phyloP scores from a whole-genome alignment of 768 basidiomycete genomes.

The Pulveroboletus sp. region DNA sequence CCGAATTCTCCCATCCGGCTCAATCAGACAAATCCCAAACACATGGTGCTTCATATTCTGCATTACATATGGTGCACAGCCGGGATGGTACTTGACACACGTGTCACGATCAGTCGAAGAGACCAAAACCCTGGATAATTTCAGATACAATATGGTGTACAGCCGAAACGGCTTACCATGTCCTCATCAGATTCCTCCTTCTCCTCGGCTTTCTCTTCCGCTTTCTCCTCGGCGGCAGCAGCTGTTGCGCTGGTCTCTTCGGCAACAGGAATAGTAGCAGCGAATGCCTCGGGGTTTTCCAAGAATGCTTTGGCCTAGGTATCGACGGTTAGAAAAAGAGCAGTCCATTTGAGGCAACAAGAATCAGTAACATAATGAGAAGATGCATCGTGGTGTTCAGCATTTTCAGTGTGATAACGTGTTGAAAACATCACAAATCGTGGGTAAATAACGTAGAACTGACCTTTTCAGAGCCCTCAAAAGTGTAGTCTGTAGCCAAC shows the following conservation, averaged over 20 bases:
- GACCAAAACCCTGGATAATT: constrained; percentile 76
- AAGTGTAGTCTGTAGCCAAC: constrained; percentile 89
- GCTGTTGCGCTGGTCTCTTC: constrained; percentile 49
- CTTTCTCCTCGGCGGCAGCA: constrained; percentile 57
- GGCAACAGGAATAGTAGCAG: constrained; percentile 68
- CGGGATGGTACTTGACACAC: constrained; percentile 13
- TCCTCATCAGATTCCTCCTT: constrained; percentile 87
- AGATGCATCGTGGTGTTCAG: constrained; percentile 55
- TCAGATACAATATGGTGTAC: neutral
- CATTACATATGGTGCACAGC: constrained; percentile 21
- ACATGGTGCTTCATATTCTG: constrained; percentile 14
- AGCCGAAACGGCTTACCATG: constrained; percentile 54
- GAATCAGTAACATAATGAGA: constrained; percentile 28
- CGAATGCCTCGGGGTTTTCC: constrained; percentile 98
- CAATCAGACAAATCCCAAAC: constrained; percentile 3
- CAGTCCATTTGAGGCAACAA: neutral
- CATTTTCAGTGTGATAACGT: constrained; percentile 78
- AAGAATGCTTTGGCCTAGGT: constrained; percentile 90
- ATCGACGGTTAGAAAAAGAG: constrained; percentile 3
- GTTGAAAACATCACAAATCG: constrained; percentile 26
- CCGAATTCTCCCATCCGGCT: neutral
- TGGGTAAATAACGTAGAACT: constrained; percentile 22
- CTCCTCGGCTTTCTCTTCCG: constrained; percentile 77
- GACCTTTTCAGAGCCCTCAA: constrained; percentile 93
- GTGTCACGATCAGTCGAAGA: constrained; percentile 66